Percentiles rank a stretch among this genome's conserved stretches.
phyloP scores from a whole-genome alignment of 75 land plant genomes.

The Cryptomeria japonica region DNA sequence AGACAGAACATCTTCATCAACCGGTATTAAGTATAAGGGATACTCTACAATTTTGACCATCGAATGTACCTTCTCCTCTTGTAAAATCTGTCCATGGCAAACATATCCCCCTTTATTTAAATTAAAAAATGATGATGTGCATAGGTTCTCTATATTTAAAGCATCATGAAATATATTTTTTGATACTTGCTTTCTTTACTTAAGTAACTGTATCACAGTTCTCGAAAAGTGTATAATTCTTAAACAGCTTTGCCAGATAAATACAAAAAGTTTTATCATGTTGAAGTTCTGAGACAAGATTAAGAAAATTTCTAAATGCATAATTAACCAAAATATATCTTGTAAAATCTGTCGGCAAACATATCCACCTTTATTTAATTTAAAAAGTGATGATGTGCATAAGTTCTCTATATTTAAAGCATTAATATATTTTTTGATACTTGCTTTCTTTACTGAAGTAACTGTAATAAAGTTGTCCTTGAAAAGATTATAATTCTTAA shows the following conservation, averaged over 20 bases:
- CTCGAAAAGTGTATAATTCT: background rate
- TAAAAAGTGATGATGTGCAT: background rate
- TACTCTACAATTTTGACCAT: conserved; percentile 83
- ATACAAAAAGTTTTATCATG: background rate
- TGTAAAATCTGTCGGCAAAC: conserved; percentile 64
- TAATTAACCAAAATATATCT: background rate
- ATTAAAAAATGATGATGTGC: background rate
- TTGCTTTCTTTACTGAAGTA: background rate
- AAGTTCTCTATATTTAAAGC: background rate
- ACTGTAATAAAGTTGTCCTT: background rate
- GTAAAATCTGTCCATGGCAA: conserved; percentile 59
- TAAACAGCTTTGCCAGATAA: background rate
- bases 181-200: background rate
- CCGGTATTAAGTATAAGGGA: conserved; percentile 77
- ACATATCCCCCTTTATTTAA: background rate
- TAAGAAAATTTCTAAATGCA: background rate
- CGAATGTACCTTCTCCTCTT: conserved; percentile 84
- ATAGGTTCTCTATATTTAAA: background rate
- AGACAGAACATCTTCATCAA: conserved; percentile 96
- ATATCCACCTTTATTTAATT: background rate
- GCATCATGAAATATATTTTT: background rate
- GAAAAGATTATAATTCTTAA: no score
- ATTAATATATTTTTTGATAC: background rate
- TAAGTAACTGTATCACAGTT: background rate
- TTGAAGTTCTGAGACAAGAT: background rate